Evolutionary conservation across 2,329 filamentous ascomycete species (phyloP), one percentile per base, ranked within the genome.

Genomic region (Pseudocercospora crystallina): DNA sequence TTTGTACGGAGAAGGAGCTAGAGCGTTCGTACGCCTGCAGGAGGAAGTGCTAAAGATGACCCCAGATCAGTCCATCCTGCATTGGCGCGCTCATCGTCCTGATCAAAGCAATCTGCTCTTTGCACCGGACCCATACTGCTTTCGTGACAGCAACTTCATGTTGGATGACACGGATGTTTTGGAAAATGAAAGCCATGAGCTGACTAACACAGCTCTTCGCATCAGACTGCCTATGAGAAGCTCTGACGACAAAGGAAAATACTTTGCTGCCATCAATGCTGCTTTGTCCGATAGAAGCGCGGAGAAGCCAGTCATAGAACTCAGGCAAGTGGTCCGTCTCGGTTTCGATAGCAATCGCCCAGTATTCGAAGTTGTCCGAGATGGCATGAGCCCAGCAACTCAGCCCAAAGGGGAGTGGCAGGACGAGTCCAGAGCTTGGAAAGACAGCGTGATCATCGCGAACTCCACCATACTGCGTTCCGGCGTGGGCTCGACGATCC

Each of bases 21-120:
- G 32, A 10, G 56, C 58, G 3, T 61, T 61, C 45, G 29, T 32
- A n/a, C 44, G 61, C 8, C 32, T 63, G 5, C 60, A 62, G 39
- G 60, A 63, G 32, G 49, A 47, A 11, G 43, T 62, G 10, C 36
- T 62, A 5, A 48, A 39, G 5, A 17, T 31, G 2, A 53, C 53
- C 1, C 48, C 56, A 10, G 60, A 62, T 36, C 57, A 56, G 13
- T 56, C 54, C 11, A 55, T 61, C 17, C 54, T 61, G 29, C 37
- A 45, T 33, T 59, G 54, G 57, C 40, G 8, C n/a, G 41, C 47
- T 26, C 33, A 26, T 4, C 13, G 17, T 12, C 35, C 35, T 5
- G 32, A 12, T 8, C 47, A 50, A 13, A 38, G 12, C 5, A 30
- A 34, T 5, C 26, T 45, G n/a, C 34, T 50, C 1, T n/a, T 50